phyloP scores from a whole-genome alignment of 192 early-diverging fungal genomes.

The Radiomyces spectabilis region DNA sequence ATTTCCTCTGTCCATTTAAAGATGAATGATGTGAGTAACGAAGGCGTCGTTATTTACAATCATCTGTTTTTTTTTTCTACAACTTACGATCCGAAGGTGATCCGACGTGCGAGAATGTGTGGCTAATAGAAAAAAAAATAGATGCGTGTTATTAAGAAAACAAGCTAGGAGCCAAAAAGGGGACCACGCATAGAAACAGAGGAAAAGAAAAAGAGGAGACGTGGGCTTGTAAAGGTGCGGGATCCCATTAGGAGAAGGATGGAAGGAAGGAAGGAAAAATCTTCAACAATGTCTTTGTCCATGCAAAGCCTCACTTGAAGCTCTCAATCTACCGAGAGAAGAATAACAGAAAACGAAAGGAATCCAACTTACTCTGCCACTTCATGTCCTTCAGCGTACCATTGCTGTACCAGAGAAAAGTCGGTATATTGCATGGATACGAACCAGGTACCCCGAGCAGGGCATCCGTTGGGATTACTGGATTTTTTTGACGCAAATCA shows the following conservation, averaged over 20 bases:
- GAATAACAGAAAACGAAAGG: too few species aligned
- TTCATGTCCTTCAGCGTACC: conserved; percentile 56
- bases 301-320: too few species aligned
- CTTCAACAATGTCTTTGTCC: too few species aligned
- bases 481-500: too few species aligned
- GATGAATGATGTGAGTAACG: not conserved
- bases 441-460: conserved; percentile 49
- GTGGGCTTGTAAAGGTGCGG: not conserved
- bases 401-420: conserved; percentile 45
- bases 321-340: too few species aligned
- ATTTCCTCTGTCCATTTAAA: conserved; percentile 34
- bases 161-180: too few species aligned
- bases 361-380: conserved; percentile 43
- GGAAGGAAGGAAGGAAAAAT: too few species aligned
- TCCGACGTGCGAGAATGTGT: conserved; percentile 28
- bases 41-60: too few species aligned
- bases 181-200: too few species aligned
- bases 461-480: conserved; percentile 55
- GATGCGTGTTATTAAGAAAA: not conserved
- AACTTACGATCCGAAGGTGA: conserved; percentile 16
- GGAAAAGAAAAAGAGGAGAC: too few species aligned
- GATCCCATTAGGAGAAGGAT: not conserved
- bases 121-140: conserved; percentile 1
- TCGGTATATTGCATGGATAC: conserved; percentile 54
- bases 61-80: not conserved